Conservation (phyloP, 352 stramenopile species). For the Pythium aphanidermatum region DNA sequence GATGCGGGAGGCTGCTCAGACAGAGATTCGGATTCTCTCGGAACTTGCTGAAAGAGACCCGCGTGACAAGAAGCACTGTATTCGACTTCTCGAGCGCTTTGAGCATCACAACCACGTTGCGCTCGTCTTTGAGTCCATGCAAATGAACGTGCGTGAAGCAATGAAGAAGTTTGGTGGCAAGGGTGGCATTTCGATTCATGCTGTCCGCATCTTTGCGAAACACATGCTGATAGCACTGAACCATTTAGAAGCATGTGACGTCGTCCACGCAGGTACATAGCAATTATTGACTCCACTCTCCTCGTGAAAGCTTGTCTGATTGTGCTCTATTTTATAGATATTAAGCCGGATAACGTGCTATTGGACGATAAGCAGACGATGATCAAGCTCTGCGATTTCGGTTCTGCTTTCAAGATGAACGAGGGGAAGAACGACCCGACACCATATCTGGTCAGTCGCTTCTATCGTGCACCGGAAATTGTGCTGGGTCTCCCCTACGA, state of each 20-base stretch:
- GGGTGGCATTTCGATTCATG: constrained; percentile 75
- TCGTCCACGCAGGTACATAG: constrained; percentile 90
- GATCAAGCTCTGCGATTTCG: constrained; percentile 98
- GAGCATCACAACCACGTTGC: constrained; percentile 93
- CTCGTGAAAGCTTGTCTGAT: background rate
- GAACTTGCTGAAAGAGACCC: constrained; percentile 63
- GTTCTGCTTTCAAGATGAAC: constrained; percentile 91
- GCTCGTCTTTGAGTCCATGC: constrained; percentile 96
- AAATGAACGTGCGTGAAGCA: constrained; percentile 95
- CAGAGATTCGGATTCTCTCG: constrained; percentile 74
- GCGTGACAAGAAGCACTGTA: constrained; percentile 80
- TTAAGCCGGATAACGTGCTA: constrained; percentile 98
- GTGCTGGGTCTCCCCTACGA: constrained; percentile 90
- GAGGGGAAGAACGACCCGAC: constrained; percentile 92
- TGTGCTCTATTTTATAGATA: constrained; percentile 48
- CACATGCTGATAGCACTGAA: constrained; percentile 74
- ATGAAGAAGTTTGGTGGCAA: constrained; percentile 89
- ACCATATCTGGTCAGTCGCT: constrained; percentile 98
- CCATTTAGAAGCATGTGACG: constrained; percentile 58
- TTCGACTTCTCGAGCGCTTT: constrained; percentile 82
- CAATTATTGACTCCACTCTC: background rate
- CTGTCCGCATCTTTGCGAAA: constrained; percentile 80
- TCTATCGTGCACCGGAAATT: constrained; percentile 97
- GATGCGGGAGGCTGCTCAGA: constrained; percentile 95
- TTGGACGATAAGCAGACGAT: constrained; percentile 93